phyloP scores from a whole-genome alignment of 192 early-diverging fungal genomes.

The Coemansia sp. region DNA sequence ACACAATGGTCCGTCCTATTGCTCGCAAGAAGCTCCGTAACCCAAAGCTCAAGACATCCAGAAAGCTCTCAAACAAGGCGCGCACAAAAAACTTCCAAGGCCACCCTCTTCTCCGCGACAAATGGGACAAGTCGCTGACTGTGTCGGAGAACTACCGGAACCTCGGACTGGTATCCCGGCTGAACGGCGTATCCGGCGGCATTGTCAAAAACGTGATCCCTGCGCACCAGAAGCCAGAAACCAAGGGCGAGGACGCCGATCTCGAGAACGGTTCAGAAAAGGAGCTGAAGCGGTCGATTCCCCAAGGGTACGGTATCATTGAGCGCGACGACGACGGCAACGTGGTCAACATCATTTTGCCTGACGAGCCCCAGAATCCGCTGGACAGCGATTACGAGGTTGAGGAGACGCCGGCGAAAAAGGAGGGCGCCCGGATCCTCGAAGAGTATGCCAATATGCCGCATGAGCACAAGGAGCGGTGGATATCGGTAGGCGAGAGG shows the following conservation, averaged over 20 bases:
- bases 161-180: conserved; percentile 64
- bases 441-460: conserved; percentile 54
- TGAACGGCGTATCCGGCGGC: conserved; percentile 69
- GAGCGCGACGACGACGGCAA: conserved; percentile 77
- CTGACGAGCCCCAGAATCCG: conserved; percentile 54
- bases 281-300: conserved; percentile 59
- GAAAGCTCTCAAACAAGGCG: conserved; percentile 64
- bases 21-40: conserved; percentile 67
- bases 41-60: conserved; percentile 60
- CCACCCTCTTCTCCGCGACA: conserved; percentile 61
- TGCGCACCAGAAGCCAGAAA: conserved; percentile 7
- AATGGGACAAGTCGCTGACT: conserved; percentile 69
- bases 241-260: conserved; percentile 22
- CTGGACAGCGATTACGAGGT: conserved; percentile 54
- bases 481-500: conserved; percentile 60
- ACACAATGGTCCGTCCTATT: conserved; percentile 63
- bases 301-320: conserved; percentile 73
- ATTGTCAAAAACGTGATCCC: conserved; percentile 24
- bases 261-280: conserved; percentile 41
- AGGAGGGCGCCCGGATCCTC: conserved; percentile 59
- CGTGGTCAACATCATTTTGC: conserved; percentile 65
- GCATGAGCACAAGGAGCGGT: conserved; percentile 44
- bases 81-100: conserved; percentile 59
- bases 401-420: conserved; percentile 54
- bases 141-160: conserved; percentile 71